These are phyloP conservation scores for Fusarium sp. DNA, from an alignment of 2,329 filamentous ascomycete species.

Conservation along the genomic window DNA sequence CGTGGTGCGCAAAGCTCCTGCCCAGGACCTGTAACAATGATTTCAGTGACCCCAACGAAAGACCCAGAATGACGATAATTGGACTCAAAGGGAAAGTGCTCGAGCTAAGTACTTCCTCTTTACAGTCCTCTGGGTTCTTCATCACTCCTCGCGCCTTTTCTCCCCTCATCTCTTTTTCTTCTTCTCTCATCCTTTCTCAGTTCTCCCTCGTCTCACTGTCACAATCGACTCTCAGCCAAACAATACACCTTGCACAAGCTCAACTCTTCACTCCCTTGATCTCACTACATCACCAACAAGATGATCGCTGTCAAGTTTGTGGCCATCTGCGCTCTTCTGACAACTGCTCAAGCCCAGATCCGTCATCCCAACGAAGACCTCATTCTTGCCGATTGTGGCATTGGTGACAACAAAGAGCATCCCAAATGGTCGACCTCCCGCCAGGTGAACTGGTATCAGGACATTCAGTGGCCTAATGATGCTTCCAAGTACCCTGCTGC, in stretches of 20 bases:
- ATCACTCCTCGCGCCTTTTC: background rate
- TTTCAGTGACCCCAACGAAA: constrained; percentile 14
- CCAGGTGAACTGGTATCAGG: constrained; percentile 62
- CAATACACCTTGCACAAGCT: background rate
- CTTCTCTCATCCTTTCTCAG: constrained; percentile 7
- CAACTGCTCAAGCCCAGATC: constrained; percentile 42
- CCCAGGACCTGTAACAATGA: constrained; percentile 4
- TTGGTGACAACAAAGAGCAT: constrained; percentile 59
- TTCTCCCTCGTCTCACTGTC: background rate
- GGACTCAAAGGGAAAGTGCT: background rate
- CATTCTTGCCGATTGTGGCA: constrained; percentile 60
- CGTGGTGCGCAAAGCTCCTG: background rate
- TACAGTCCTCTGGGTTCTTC: background rate
- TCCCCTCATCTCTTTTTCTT: constrained; percentile 9
- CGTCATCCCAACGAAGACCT: constrained; percentile 56
- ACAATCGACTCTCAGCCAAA: background rate
- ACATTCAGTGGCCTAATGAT: constrained; percentile 56
- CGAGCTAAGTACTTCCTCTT: background rate
- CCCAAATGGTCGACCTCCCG: constrained; percentile 61
- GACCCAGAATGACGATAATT: background rate
- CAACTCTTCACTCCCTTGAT: background rate
- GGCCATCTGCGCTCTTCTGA: constrained; percentile 46
- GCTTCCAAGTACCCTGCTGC: constrained; percentile 55
- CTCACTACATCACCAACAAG: background rate
- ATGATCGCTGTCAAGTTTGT: constrained; percentile 50